Percentiles rank a stretch among this genome's conserved stretches.
These are phyloP conservation scores for Herpetospermum pedunculosum DNA, from an alignment of 306 rosid species.

Conservation along the genomic window DNA sequence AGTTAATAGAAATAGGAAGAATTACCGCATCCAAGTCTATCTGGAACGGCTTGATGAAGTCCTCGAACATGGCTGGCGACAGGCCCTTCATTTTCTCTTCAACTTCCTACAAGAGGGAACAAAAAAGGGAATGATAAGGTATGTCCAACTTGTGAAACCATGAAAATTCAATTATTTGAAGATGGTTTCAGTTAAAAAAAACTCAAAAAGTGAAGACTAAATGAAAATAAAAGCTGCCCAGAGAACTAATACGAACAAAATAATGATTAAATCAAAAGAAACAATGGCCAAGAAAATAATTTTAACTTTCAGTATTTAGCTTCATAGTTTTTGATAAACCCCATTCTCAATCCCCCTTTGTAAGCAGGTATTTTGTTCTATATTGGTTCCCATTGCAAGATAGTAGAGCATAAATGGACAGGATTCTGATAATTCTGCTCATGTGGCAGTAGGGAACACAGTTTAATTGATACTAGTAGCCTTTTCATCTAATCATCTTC, in stretches of 20 bases:
- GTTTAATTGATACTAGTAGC: not conserved
- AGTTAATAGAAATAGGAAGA: conserved; percentile 2
- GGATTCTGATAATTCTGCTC: not conserved
- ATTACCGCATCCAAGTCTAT: conserved; percentile 65
- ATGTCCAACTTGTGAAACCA: not conserved
- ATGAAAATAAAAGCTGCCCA: not conserved
- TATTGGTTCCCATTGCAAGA: not conserved
- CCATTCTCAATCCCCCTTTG: not conserved
- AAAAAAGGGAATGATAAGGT: not conserved
- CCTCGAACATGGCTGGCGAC: conserved; percentile 82
- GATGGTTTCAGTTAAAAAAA: not conserved
- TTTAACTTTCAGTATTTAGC: not conserved
- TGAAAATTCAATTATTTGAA: not conserved
- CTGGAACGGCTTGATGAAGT: conserved; percentile 72
- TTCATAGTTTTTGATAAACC: not conserved
- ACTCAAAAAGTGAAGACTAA: not conserved
- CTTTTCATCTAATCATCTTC: not conserved
- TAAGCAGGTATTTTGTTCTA: not conserved
- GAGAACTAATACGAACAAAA: not conserved
- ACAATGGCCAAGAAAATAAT: not conserved
- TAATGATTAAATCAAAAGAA: not conserved
- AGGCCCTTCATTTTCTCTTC: conserved; percentile 60
- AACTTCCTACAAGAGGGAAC: conserved; percentile 47
- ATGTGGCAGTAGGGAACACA: not conserved
- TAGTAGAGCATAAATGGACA: not conserved